Conservation (phyloP, 1,284 basidiomycete species). For the Salmacisia buchloeana region DNA sequence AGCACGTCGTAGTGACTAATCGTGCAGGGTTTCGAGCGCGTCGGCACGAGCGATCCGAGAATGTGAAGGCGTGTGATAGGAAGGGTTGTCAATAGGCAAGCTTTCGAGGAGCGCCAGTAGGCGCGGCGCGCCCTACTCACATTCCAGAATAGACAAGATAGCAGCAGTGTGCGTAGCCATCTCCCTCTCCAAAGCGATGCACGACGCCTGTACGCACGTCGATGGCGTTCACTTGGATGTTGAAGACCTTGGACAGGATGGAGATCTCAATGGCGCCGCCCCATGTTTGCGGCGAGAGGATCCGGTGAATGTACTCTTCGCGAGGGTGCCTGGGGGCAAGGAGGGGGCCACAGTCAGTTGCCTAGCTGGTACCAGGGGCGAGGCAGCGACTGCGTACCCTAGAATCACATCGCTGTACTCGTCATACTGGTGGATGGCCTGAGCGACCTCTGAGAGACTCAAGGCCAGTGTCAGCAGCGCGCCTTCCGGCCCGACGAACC, state of each 20-base stretch:
- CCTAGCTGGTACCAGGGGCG: no score
- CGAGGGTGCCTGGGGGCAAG: constrained; percentile 10
- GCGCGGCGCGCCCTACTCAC: background rate
- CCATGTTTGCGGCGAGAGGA: constrained; percentile 18
- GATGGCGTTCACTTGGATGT: constrained; percentile 23
- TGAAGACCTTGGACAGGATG: constrained; percentile 23
- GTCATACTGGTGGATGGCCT: background rate
- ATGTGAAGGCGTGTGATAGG: background rate
- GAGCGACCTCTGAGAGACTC: background rate
- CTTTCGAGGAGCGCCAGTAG: background rate
- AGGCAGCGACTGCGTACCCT: background rate
- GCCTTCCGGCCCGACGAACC: background rate
- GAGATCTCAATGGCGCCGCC: constrained; percentile 37
- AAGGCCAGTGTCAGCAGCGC: background rate
- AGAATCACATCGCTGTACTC: constrained; percentile 7
- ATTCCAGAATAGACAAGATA: constrained; percentile 33
- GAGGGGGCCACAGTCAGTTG: no score
- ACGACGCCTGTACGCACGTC: constrained; percentile 26
- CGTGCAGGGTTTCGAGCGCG: no score
- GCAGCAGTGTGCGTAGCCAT: constrained; percentile 16
- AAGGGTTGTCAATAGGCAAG: background rate
- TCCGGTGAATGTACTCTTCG: constrained; percentile 6
- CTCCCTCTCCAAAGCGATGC: constrained; percentile 31
- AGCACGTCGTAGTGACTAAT: constrained; percentile 33
- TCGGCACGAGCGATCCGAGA: background rate